Base-by-base conservation (phyloP, 108 stramenopile genomes). In the Chaetoceros muelleri region DNA sequence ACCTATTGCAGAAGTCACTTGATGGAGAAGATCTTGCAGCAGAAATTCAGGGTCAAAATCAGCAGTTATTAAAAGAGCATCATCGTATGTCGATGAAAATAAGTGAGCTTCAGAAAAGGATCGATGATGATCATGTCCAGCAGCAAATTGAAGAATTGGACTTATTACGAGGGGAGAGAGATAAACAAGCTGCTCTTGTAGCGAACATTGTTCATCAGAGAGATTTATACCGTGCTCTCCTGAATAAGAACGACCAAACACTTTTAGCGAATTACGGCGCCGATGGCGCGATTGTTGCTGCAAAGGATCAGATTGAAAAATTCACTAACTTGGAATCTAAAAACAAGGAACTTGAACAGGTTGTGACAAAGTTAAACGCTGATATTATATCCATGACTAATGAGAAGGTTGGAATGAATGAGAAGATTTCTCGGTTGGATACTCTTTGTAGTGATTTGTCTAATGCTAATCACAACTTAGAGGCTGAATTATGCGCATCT, bases 11-110 rank as follows among this genome's bases (percentile, higher is more conserved):
- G 3, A 52, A 67, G 1, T 48, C 61, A 31, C 58, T 58, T 23
- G 47, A 62, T 18, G 19, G 31, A 2, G 49, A 52, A 16, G 69
- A 57, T 28, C 64, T 71, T 28, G 57, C 72, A 0, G 61, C 61
- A 26, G 67, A 79, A 45, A 80, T 94, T 58, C 86, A 86, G 55
- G 25, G 64, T n/a, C 82, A 83, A 45, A 94, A 94, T 60, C 85
- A 86, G 60, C 61, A 65, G 24, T 64, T 90, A 58, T 53, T 88
- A 21, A 69, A 67, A 22, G 82, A 89, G 31, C 76, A 86, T 48
- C 69, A 70, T 40, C 65, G 66, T 8, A 55, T 87, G 58, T 52
- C 58, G 23, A 68, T 58, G 7, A 79, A 62, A 24, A 66, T 89
- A 5, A 48, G 60, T n/a, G 81, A 79, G 28, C 49, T 94, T 46